Evolutionary conservation across 805 yeast species (phyloP), one percentile per base, ranked within the genome.

Genomic region (Starmera quercuum): DNA sequence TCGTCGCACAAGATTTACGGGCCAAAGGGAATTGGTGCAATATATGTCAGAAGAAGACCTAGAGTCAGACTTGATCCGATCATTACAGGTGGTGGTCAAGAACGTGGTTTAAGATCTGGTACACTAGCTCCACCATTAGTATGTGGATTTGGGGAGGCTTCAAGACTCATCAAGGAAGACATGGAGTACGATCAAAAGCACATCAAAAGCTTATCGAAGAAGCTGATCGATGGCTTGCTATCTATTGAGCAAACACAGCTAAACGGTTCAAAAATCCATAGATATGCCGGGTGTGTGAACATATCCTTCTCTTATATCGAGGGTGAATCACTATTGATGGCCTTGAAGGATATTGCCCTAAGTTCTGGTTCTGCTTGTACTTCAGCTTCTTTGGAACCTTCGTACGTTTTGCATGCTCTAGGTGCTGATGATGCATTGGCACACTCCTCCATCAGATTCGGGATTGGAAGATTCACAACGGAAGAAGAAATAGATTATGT

Each of bases 381-480:
- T 4, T 90, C 97, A 19, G 97, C 98, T 0, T 92, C 97, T 4
- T 71, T 92, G 53, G 98, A 92, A 61, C 98, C 98, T 10, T 86
- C 96, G 6, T 92, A 92, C 51, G 98, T 92, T 26, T 71, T 92
- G 51, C 95, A 88, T 50, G 97, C 98, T 0, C 68, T 92, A 31
- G 98, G 98, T 35, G 96, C 95, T 12, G 97, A 90, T 59, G 98
- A 92, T 54, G 97, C 97, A 5, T 68, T 92, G 50, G 98, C 98
- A 4, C 98, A 92, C 62, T 87, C 97, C n/a, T 84, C 95, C 18
- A 92, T 92, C 51, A 76, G 98, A 58, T 92, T 92, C 49, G 98
- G 98, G 46, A 76, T 92, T 53, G 97, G 98, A 40, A 73, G 98
- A 57, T 92, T 90, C 63, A 90, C 97, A 32, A 92, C 98, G 12